These are phyloP conservation scores for Inonotus hispidus DNA, from an alignment of 1,284 basidiomycete species.

Conservation along the genomic window DNA sequence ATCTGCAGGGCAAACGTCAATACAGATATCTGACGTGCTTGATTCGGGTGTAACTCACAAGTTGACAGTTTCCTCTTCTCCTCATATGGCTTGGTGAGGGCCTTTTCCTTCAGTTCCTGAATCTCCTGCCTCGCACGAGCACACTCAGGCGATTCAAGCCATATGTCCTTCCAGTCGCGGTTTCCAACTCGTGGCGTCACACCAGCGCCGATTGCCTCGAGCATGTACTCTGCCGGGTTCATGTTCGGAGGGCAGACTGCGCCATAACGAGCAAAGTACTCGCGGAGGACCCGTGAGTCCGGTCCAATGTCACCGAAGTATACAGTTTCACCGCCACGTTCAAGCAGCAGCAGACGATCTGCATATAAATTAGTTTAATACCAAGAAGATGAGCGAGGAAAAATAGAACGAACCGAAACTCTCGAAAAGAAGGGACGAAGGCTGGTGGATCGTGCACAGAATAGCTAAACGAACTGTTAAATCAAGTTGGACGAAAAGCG, in stretches of 20 bases:
- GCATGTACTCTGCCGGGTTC: conserved; percentile 59
- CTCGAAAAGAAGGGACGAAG: conserved; percentile 59
- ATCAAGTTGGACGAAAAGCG: neutral
- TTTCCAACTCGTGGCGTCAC: conserved; percentile 45
- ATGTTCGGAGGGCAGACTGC: conserved; percentile 57
- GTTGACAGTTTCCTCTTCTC: conserved; percentile 24
- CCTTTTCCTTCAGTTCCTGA: conserved; percentile 30
- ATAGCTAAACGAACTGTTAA: conserved; percentile 24
- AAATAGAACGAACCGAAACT: conserved; percentile 43
- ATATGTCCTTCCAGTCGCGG: conserved; percentile 61
- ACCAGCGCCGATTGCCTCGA: conserved; percentile 42
- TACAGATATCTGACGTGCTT: neutral
- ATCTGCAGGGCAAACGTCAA: conserved; percentile 34
- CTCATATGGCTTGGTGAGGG: conserved; percentile 22
- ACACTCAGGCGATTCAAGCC: conserved; percentile 46
- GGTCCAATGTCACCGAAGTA: conserved; percentile 78
- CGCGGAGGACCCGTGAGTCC: conserved; percentile 53
- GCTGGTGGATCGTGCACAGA: conserved; percentile 73
- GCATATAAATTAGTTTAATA: conserved; percentile 27
- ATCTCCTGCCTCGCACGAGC: conserved; percentile 31
- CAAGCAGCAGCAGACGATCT: conserved; percentile 62
- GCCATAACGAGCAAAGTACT: conserved; percentile 67
- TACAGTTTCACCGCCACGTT: conserved; percentile 64
- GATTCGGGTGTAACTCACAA: conserved; percentile 25
- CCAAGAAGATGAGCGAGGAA: neutral